Conservation (phyloP, 2,329 filamentous ascomycete species). For the Biscogniauxia sp. region DNA sequence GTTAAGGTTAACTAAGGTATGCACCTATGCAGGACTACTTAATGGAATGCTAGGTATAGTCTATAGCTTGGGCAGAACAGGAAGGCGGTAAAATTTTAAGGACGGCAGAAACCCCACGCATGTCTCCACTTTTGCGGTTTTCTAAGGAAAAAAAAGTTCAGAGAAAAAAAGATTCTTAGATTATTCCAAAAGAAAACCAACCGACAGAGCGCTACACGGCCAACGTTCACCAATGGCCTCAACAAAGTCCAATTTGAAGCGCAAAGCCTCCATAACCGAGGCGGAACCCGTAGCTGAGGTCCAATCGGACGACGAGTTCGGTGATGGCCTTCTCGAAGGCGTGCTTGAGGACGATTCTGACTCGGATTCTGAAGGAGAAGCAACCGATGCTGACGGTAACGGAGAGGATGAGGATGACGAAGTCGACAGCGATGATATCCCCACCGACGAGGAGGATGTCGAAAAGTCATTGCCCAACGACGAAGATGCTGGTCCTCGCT, state of each 20-base stretch:
- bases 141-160: slow-evolving; percentile 8
- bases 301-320: slow-evolving; percentile 61
- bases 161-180: not conserved
- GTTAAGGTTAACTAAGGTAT: no score
- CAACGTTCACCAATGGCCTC: slow-evolving; percentile 36
- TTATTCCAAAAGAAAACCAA: not conserved
- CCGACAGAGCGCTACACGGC: slow-evolving; percentile 1
- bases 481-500: slow-evolving; percentile 43
- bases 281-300: slow-evolving; percentile 46
- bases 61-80: not conserved
- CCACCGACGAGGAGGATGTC: slow-evolving; percentile 39
- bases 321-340: slow-evolving; percentile 52
- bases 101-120: slow-evolving; percentile 16
- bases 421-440: slow-evolving; percentile 42
- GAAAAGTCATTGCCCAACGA: slow-evolving; percentile 37
- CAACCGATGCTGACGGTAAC: slow-evolving; percentile 39
- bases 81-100: slow-evolving; percentile 16
- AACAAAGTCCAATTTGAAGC: slow-evolving; percentile 53
- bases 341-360: slow-evolving; percentile 53
- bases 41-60: no score
- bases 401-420: slow-evolving; percentile 44
- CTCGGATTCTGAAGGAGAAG: slow-evolving; percentile 28
- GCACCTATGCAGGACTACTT: no score
- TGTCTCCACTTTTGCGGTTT: slow-evolving; percentile 4
- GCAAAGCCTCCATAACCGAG: slow-evolving; percentile 60